Evolutionary conservation across 805 yeast genomes (phyloP).

Genomic region (Pichia scutulata): DNA sequence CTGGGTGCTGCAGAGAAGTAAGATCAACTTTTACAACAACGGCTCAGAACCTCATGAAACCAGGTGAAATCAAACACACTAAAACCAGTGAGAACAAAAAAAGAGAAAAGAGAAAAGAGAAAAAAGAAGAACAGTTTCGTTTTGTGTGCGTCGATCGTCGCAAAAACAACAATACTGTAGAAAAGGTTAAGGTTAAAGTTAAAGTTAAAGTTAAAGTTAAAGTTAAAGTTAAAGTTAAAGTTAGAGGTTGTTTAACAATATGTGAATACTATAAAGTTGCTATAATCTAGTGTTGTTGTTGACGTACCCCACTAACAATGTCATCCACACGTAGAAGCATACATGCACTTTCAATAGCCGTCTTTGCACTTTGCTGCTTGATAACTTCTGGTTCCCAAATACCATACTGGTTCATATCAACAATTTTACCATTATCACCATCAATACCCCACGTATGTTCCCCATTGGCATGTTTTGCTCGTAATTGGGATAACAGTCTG

Average conservation of each 20-base stretch:
- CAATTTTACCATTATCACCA: constrained; percentile 90
- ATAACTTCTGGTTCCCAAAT: constrained; percentile 99
- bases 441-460: constrained; percentile 81
- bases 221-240: too few relatives aligned
- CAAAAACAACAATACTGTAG: too few relatives aligned
- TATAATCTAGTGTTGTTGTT: constrained; percentile 15
- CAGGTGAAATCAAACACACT: neutral
- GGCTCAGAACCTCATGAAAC: neutral
- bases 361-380: constrained; percentile 92
- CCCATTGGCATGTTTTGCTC: constrained; percentile 96
- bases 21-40: neutral
- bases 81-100: neutral
- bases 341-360: constrained; percentile 97
- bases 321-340: constrained; percentile 93
- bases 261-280: too few relatives aligned
- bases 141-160: neutral
- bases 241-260: too few relatives aligned
- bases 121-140: neutral
- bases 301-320: constrained; percentile 89
- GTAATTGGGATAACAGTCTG: constrained; percentile 76
- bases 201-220: too few relatives aligned
- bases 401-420: constrained; percentile 92
- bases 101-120: neutral
- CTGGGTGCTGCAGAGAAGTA: neutral
- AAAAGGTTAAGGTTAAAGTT: too few relatives aligned